These are phyloP conservation scores for Aureobasidium leucospermi DNA, from an alignment of 2,329 filamentous ascomycete genomes.

Conservation along the genomic window DNA sequence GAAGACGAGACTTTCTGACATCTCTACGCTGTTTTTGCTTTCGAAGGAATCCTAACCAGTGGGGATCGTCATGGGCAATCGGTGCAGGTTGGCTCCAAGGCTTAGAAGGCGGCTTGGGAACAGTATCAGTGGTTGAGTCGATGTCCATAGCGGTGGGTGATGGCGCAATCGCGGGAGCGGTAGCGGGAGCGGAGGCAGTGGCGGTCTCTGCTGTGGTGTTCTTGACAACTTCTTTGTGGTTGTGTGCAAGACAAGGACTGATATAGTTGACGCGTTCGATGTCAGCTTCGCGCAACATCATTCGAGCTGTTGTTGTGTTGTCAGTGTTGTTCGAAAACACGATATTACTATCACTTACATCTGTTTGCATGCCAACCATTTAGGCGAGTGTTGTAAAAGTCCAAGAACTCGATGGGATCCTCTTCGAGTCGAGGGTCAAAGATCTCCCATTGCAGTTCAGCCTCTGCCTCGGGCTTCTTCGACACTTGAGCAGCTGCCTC, in stretches of 20 bases:
- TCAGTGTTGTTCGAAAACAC: neutral
- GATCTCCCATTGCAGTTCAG: neutral
- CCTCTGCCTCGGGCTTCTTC: neutral
- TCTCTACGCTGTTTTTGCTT: neutral
- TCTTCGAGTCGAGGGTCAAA: constrained; percentile 4
- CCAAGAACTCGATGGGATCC: constrained; percentile 5
- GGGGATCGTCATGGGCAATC: neutral
- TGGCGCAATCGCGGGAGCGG: too few relatives aligned
- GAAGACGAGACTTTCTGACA: neutral
- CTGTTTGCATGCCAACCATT: constrained; percentile 3
- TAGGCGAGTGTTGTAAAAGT: neutral
- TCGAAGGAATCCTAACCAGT: neutral
- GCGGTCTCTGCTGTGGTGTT: neutral
- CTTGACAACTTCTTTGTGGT: neutral
- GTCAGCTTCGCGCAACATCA: constrained; percentile 12
- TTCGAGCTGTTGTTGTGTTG: neutral
- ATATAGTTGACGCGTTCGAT: constrained; percentile 8
- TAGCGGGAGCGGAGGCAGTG: too few relatives aligned
- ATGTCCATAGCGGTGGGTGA: neutral
- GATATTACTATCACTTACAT: neutral
- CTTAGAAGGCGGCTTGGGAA: neutral
- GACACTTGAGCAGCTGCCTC: neutral
- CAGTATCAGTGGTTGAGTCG: neutral
- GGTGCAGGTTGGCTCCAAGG: neutral
- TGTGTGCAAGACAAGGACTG: constrained; percentile 8